Conservation (phyloP, 2,329 filamentous ascomycete genomes). For the Colletotrichum sublineola region DNA sequence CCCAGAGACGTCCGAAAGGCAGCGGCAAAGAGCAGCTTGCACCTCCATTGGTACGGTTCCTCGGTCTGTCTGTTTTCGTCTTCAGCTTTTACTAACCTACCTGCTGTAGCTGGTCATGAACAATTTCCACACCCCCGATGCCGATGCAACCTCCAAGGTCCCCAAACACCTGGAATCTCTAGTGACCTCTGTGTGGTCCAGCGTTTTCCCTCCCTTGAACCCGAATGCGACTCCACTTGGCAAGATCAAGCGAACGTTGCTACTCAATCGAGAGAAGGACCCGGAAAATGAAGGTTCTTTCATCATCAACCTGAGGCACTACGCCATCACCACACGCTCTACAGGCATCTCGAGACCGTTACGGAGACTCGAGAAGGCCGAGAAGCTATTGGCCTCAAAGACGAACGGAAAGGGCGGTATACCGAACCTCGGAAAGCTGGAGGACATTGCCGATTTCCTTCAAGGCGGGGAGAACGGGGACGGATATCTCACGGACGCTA, state of each 20-base stretch:
- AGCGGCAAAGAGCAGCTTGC: constrained; percentile 88
- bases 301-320: constrained; percentile 90
- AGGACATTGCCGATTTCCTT: constrained; percentile 95
- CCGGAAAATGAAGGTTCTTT: constrained; percentile 76
- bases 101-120: constrained; percentile 88
- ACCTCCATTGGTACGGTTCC: constrained; percentile 78
- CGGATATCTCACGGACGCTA: constrained; percentile 88
- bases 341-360: constrained; percentile 88
- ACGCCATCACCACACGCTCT: constrained; percentile 91
- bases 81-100: constrained; percentile 47
- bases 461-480: constrained; percentile 82
- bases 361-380: constrained; percentile 85
- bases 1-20: constrained; percentile 85
- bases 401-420: constrained; percentile 77
- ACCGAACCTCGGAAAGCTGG: constrained; percentile 89
- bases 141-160: constrained; percentile 75
- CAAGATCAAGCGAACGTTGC: constrained; percentile 91
- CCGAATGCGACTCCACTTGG: constrained; percentile 90
- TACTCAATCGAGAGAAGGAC: constrained; percentile 84
- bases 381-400: constrained; percentile 76
- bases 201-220: constrained; percentile 94
- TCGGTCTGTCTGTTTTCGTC: constrained; percentile 8
- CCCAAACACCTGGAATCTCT: constrained; percentile 95
- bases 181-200: constrained; percentile 94
- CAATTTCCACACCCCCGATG: constrained; percentile 81